Conservation (phyloP, 2,329 filamentous ascomycete species). For the Lasiodiplodia gonubiensis region DNA sequence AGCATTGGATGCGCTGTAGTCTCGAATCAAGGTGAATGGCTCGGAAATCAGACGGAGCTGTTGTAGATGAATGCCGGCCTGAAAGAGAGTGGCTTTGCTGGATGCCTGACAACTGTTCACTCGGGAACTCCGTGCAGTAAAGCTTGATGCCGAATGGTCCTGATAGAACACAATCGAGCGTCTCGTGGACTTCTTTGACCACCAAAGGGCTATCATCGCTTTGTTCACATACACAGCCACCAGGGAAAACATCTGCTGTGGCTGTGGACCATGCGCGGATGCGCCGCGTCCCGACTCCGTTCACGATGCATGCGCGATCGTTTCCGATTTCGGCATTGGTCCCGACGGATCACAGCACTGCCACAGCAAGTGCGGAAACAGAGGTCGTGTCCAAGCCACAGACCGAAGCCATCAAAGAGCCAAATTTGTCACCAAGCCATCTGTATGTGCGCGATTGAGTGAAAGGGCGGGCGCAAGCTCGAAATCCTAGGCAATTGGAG, state of each 20-base stretch:
- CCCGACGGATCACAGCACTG: not conserved
- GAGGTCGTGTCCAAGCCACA: too few relatives aligned
- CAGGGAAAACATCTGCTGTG: not conserved
- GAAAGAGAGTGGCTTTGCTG: not conserved
- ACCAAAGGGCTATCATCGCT: too few relatives aligned
- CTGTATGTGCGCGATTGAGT: too few relatives aligned
- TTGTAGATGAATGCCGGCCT: not conserved
- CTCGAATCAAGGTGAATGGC: not conserved
- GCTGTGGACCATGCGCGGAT: not conserved
- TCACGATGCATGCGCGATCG: not conserved
- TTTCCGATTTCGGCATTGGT: not conserved
- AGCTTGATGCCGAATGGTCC: not conserved
- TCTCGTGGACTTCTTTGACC: too few relatives aligned
- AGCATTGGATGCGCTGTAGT: not conserved
- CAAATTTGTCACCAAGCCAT: too few relatives aligned
- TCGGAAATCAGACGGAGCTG: not conserved
- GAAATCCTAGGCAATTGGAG: too few relatives aligned
- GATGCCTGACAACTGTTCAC: not conserved
- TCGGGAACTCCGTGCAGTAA: not conserved
- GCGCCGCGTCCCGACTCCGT: not conserved
- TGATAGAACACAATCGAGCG: not conserved
- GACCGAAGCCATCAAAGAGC: too few relatives aligned
- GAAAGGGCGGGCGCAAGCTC: too few relatives aligned
- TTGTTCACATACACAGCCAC: too few relatives aligned
- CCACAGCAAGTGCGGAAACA: not conserved